phyloP scores from a whole-genome alignment of 2,329 filamentous ascomycete species.

The Hypoxylon sp. region DNA sequence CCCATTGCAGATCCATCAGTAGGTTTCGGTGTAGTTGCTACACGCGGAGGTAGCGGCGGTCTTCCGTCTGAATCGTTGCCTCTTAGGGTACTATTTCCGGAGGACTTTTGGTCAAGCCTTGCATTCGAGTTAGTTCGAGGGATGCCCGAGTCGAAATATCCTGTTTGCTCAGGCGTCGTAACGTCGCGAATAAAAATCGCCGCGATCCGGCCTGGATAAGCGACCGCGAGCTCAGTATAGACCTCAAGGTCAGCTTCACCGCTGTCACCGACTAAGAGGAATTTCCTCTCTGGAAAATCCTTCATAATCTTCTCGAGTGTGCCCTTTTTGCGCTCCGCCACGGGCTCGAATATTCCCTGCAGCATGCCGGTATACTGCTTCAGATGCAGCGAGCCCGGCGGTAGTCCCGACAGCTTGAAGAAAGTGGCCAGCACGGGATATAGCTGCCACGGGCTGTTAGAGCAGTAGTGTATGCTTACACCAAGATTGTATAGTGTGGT shows the following conservation, averaged over 20 bases:
- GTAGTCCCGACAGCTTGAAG: slow-evolving; percentile 84
- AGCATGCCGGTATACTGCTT: slow-evolving; percentile 98
- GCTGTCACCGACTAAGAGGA: slow-evolving; percentile 93
- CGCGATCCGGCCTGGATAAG: slow-evolving; percentile 85
- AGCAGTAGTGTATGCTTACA: slow-evolving; percentile 95
- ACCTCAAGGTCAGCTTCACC: slow-evolving; percentile 97
- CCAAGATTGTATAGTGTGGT: slow-evolving; percentile 80
- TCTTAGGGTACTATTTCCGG: slow-evolving; percentile 32
- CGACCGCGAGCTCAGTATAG: slow-evolving; percentile 91
- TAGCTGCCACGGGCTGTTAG: slow-evolving; percentile 99
- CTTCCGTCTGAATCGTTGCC: slow-evolving; percentile 45
- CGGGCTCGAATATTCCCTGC: slow-evolving; percentile 97
- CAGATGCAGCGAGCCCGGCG: slow-evolving; percentile 90
- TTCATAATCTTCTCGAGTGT: slow-evolving; percentile 86
- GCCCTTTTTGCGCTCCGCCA: slow-evolving; percentile 92
- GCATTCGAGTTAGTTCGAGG: slow-evolving; percentile 46
- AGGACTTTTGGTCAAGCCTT: slow-evolving; percentile 38
- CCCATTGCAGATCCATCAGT: slow-evolving; percentile 64
- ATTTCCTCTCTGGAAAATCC: slow-evolving; percentile 91
- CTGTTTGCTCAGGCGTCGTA: slow-evolving; percentile 80
- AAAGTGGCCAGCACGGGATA: slow-evolving; percentile 90
- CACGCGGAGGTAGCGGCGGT: slow-evolving; percentile 56
- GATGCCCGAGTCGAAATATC: slow-evolving; percentile 80
- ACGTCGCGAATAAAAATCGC: slow-evolving; percentile 97
- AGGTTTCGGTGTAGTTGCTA: slow-evolving; percentile 44